phyloP scores from a whole-genome alignment of 1,139 yeast species.

The Geotrichum cucujoidarum region DNA sequence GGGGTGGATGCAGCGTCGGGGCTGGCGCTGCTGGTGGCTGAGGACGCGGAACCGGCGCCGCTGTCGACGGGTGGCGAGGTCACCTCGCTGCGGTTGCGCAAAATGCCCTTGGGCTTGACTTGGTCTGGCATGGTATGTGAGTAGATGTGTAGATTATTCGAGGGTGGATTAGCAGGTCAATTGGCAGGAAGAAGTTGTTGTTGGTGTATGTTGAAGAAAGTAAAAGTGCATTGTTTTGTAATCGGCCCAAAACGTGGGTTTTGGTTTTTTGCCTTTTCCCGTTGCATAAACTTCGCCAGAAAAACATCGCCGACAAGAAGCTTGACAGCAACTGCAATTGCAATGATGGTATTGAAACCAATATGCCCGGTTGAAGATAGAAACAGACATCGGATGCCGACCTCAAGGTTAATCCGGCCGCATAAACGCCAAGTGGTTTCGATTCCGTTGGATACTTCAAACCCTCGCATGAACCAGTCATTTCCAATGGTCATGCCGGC shows the following conservation, averaged over 20 bases:
- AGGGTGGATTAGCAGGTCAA: not conserved
- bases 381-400: not conserved
- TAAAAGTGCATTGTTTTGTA: too few species aligned
- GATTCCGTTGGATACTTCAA: too few species aligned
- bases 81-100: constrained; percentile 13
- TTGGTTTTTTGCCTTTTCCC: too few species aligned
- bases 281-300: too few species aligned
- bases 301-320: too few species aligned
- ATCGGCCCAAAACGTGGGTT: too few species aligned
- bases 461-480: constrained; percentile 2
- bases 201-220: not conserved
- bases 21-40: not conserved
- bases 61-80: not conserved
- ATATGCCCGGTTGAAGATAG: not conserved
- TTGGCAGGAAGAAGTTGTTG: not conserved
- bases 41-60: not conserved
- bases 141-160: not conserved
- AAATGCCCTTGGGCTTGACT: constrained; percentile 18
- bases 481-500: not conserved
- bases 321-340: too few species aligned
- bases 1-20: not conserved
- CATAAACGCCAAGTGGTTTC: not conserved
- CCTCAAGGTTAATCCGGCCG: not conserved
- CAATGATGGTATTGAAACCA: not conserved
- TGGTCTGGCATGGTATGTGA: constrained; percentile 15